A percentile compares a stretch with the other conserved stretches of the same genome.
These are phyloP conservation scores for Stramenopiles sp. DNA, from an alignment of 352 stramenopile genomes.

Conservation along the genomic window DNA sequence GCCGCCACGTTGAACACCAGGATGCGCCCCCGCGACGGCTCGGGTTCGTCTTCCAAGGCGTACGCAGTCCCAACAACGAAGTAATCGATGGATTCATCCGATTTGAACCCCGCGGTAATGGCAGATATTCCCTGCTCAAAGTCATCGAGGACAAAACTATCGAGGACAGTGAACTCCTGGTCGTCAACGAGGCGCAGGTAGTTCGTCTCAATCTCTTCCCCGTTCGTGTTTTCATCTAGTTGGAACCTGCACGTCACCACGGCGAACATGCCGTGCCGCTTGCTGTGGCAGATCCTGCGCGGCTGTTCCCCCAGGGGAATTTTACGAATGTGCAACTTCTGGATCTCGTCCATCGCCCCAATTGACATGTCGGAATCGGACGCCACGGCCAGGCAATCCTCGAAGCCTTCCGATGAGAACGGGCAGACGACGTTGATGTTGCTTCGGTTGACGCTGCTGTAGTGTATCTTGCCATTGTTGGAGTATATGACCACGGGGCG, in stretches of 20 bases:
- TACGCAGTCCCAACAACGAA: constrained; percentile 62
- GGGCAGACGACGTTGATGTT: constrained; percentile 74
- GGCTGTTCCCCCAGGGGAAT: constrained; percentile 76
- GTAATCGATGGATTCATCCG: neutral
- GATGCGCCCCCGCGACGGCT: constrained; percentile 81
- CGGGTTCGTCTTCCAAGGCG: constrained; percentile 73
- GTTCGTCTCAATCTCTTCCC: constrained; percentile 53
- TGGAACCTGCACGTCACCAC: constrained; percentile 55
- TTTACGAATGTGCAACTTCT: constrained; percentile 95
- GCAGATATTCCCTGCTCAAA: constrained; percentile 63
- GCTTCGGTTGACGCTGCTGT: constrained; percentile 75
- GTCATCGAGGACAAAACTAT: constrained; percentile 57
- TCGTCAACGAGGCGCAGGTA: constrained; percentile 87
- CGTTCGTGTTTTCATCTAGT: constrained; percentile 44
- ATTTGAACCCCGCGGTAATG: constrained; percentile 26
- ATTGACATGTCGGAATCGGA: constrained; percentile 82
- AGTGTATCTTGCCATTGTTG: constrained; percentile 81
- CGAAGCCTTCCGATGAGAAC: constrained; percentile 70
- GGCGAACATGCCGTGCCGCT: no score
- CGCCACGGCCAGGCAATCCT: constrained; percentile 79
- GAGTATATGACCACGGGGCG: constrained; percentile 90
- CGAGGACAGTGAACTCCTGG: constrained; percentile 68
- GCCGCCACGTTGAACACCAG: constrained; percentile 66
- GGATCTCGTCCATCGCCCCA: constrained; percentile 92
- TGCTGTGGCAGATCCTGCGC: constrained; percentile 62